phyloP scores from a whole-genome alignment of 768 basidiomycete genomes.

The Tricholomella constricta region DNA sequence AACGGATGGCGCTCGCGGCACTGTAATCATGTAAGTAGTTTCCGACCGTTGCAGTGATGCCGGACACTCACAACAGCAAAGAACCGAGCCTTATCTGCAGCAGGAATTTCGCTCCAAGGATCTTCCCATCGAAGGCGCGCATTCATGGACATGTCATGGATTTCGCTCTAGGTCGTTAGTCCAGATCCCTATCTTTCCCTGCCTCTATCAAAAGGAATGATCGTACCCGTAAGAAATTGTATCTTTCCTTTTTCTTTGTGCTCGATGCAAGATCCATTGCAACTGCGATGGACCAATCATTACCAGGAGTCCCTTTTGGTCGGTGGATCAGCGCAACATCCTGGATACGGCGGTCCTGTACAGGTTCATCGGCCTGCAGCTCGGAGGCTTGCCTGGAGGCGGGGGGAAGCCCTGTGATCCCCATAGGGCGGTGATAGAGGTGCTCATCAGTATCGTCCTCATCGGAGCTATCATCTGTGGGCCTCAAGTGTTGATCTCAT shows the following conservation, averaged over 20 bases:
- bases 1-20: slow-evolving; percentile 11
- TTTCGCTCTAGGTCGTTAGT: neutral
- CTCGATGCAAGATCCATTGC: neutral
- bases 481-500: too few species aligned
- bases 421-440: too few species aligned
- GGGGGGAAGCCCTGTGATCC: too few species aligned
- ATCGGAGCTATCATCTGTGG: too few species aligned
- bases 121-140: too few species aligned
- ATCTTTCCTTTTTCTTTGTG: neutral
- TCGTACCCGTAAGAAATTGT: neutral
- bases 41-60: neutral
- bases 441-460: too few species aligned
- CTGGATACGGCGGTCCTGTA: neutral
- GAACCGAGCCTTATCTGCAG: slow-evolving; percentile 14
- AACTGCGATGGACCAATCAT: neutral
- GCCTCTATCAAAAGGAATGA: too few species aligned
- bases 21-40: slow-evolving; percentile 2
- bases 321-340: neutral
- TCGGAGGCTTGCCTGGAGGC: too few species aligned
- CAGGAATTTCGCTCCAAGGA: slow-evolving; percentile 14
- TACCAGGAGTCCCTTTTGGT: neutral
- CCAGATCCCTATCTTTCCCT: neutral
- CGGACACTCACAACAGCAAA: slow-evolving; percentile 14
- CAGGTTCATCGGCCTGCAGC: too few species aligned
- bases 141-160: neutral